Conservation (phyloP, 306 rosid genomes). For the Mimosa pudica region DNA sequence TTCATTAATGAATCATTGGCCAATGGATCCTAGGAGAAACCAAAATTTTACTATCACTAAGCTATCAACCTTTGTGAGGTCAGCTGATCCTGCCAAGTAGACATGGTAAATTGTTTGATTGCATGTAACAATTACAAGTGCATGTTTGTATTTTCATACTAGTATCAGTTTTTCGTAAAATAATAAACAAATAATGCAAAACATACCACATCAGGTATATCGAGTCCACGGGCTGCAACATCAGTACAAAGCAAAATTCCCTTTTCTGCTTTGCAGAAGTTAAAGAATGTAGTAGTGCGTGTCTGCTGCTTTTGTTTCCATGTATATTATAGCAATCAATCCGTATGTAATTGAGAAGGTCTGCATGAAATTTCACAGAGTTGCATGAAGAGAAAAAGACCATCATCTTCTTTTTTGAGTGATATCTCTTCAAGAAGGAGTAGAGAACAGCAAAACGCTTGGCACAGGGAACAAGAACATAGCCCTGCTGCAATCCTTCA, state of each 20-base stretch:
- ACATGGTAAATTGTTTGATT: constrained; percentile 6
- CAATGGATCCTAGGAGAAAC: background rate
- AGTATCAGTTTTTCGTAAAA: background rate
- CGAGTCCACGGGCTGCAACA: constrained; percentile 98
- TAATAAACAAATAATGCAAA: constrained; percentile 22
- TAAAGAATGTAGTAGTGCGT: constrained; percentile 76
- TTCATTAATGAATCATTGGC: background rate
- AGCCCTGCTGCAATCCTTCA: constrained; percentile 97
- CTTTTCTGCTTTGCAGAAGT: constrained; percentile 79
- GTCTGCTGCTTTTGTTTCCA: constrained; percentile 93
- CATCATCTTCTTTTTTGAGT: constrained; percentile 87
- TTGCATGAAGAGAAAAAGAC: constrained; percentile 97
- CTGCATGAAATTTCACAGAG: constrained; percentile 89
- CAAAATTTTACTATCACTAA: background rate
- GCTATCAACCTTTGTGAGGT: background rate
- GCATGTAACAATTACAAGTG: background rate
- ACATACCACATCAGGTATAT: constrained; percentile 82
- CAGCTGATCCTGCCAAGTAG: background rate
- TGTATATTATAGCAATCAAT: constrained; percentile 82
- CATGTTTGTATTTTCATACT: background rate
- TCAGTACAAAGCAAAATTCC: constrained; percentile 97
- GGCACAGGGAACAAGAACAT: constrained; percentile 81
- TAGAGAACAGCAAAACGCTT: constrained; percentile 81
- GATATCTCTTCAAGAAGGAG: constrained; percentile 75
- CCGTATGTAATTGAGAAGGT: constrained; percentile 71